Percentiles rank a stretch among this genome's conserved stretches.
These are phyloP conservation scores for Ophiocordyceps camponoti-floridani DNA, from an alignment of 2,329 filamentous ascomycete species.

Conservation along the genomic window DNA sequence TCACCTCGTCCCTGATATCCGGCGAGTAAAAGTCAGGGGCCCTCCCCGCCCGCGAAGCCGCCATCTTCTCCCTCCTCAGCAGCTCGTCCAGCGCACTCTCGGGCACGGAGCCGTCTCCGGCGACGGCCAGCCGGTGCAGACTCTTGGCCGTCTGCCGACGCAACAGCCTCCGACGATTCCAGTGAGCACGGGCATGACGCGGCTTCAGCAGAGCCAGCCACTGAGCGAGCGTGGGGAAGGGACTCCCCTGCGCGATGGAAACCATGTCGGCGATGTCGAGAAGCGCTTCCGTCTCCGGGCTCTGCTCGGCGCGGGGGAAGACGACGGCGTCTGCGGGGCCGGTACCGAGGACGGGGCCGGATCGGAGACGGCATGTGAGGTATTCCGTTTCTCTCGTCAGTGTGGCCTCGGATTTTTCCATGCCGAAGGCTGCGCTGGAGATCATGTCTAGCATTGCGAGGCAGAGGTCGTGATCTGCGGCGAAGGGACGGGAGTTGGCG, in stretches of 20 bases:
- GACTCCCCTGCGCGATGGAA: constrained; percentile 7
- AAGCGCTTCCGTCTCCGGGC: constrained; percentile 7
- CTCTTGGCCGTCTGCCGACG: constrained; percentile 6
- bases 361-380: background rate
- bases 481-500: constrained; percentile 13
- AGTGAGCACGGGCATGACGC: constrained; percentile 9
- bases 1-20: constrained; percentile 16
- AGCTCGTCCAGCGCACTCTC: constrained; percentile 15
- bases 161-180: constrained; percentile 7
- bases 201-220: constrained; percentile 8
- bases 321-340: background rate
- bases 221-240: constrained; percentile 7
- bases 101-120: constrained; percentile 2
- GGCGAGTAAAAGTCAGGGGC: constrained; percentile 13
- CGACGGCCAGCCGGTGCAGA: constrained; percentile 4
- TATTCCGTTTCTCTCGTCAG: constrained; percentile 4
- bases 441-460: constrained; percentile 17
- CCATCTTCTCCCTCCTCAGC: constrained; percentile 13
- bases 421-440: constrained; percentile 15
- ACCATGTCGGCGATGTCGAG: constrained; percentile 10
- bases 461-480: constrained; percentile 13
- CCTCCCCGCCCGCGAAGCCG: constrained; percentile 12
- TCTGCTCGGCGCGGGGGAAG: constrained; percentile 4
- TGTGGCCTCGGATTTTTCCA: constrained; percentile 6
- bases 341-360: background rate